Evolutionary conservation across 1,284 basidiomycete genomes (phyloP).

Genomic region (Ganoderma boninense): DNA sequence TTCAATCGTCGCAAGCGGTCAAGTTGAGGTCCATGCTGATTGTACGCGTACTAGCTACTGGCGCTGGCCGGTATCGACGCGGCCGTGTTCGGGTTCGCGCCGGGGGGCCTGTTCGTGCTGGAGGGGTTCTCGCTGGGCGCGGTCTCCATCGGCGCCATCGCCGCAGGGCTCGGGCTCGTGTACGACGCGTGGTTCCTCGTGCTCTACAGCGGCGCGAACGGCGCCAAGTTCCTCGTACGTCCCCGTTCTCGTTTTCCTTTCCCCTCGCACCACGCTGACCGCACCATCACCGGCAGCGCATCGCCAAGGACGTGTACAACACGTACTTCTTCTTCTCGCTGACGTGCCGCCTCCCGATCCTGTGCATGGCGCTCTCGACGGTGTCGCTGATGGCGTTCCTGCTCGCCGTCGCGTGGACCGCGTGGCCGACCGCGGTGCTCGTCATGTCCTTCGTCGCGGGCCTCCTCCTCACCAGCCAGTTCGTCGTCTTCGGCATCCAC

Average conservation of each 20-base stretch:
- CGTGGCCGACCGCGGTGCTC: constrained; percentile 68
- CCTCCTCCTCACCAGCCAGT: constrained; percentile 65
- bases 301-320: constrained; percentile 63
- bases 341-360: constrained; percentile 64
- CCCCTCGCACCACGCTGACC: neutral
- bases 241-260: constrained; percentile 43
- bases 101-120: constrained; percentile 45
- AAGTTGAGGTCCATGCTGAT: neutral
- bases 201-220: constrained; percentile 56
- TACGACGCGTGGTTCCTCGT: constrained; percentile 71
- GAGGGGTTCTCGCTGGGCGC: constrained; percentile 38
- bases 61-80: constrained; percentile 41
- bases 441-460: constrained; percentile 65
- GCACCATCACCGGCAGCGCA: constrained; percentile 42
- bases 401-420: constrained; percentile 63
- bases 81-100: constrained; percentile 65
- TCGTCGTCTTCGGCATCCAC: constrained; percentile 65
- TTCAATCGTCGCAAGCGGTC: neutral
- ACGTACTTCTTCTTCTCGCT: constrained; percentile 73
- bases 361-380: constrained; percentile 63
- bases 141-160: constrained; percentile 62
- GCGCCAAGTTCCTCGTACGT: constrained; percentile 61
- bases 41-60: constrained; percentile 1
- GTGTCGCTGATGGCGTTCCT: constrained; percentile 66
- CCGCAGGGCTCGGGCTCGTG: constrained; percentile 68